A percentile compares a stretch with the other conserved stretches of the same genome.
Evolutionary conservation across 2,329 filamentous ascomycete genomes (phyloP).

Genomic region (Pyrenophora tritici-repentis): DNA sequence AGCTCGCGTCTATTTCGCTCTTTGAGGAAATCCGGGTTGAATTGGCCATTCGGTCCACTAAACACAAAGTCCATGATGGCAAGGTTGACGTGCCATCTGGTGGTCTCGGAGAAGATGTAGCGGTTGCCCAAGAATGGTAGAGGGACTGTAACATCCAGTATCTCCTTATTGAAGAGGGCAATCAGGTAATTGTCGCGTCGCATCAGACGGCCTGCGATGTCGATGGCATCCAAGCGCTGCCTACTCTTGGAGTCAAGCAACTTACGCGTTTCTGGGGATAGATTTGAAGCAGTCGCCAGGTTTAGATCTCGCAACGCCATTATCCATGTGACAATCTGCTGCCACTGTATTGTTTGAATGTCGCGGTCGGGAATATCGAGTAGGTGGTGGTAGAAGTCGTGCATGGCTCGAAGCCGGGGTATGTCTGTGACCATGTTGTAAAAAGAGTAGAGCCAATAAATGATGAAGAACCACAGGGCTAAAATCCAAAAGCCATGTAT

Average conservation of each 20-base stretch:
- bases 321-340: slow-evolving; percentile 82
- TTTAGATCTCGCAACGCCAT: slow-evolving; percentile 86
- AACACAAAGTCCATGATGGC: slow-evolving; percentile 95
- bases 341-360: slow-evolving; percentile 94
- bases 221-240: slow-evolving; percentile 91
- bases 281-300: slow-evolving; percentile 73
- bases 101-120: slow-evolving; percentile 83
- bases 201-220: slow-evolving; percentile 97
- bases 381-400: slow-evolving; percentile 83
- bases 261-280: slow-evolving; percentile 63
- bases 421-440: slow-evolving; percentile 76
- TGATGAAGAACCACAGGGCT: slow-evolving; percentile 79
- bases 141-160: slow-evolving; percentile 83
- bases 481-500: slow-evolving; percentile 80
- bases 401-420: slow-evolving; percentile 73
- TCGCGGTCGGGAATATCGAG: slow-evolving; percentile 83
- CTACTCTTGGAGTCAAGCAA: slow-evolving; percentile 84
- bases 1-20: slow-evolving; percentile 78
- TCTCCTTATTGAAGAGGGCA: slow-evolving; percentile 95
- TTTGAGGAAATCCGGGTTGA: slow-evolving; percentile 83
- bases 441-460: slow-evolving; percentile 82
- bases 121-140: slow-evolving; percentile 80
- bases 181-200: slow-evolving; percentile 96
- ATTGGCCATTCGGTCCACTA: slow-evolving; percentile 77
- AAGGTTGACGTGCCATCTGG: slow-evolving; percentile 90